phyloP scores from a whole-genome alignment of 2,329 filamentous ascomycete species.

The Cercospora sesami region DNA sequence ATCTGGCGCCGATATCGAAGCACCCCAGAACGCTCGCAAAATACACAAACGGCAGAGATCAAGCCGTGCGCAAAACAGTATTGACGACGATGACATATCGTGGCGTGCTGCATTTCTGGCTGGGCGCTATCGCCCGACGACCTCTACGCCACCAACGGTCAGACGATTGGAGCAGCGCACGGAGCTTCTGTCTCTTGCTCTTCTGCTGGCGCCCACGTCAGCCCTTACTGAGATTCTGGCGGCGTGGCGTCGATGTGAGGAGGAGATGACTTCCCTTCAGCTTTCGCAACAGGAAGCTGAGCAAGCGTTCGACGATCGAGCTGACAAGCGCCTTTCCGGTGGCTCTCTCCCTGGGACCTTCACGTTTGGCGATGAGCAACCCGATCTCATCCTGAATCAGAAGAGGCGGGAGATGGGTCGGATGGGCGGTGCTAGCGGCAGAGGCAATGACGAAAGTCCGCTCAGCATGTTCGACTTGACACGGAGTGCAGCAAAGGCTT shows the following conservation, averaged over 20 bases:
- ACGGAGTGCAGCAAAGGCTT: slow-evolving; percentile 50
- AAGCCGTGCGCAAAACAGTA: slow-evolving; percentile 25
- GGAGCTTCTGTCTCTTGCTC: slow-evolving; percentile 73
- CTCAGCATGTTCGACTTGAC: slow-evolving; percentile 57
- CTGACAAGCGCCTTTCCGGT: slow-evolving; percentile 50
- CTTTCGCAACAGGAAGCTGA: slow-evolving; percentile 68
- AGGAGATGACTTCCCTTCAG: slow-evolving; percentile 68
- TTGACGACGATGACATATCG: slow-evolving; percentile 62
- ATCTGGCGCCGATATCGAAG: slow-evolving; percentile 33
- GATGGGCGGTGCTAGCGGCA: slow-evolving; percentile 23
- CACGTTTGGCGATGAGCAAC: slow-evolving; percentile 39
- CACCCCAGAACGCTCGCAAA: slow-evolving; percentile 12
- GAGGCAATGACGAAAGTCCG: slow-evolving; percentile 50
- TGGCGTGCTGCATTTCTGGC: slow-evolving; percentile 78
- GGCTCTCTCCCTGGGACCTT: slow-evolving; percentile 49
- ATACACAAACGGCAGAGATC: slow-evolving; percentile 17
- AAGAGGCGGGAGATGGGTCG: slow-evolving; percentile 44
- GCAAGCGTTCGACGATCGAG: slow-evolving; percentile 67
- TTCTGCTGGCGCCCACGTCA: slow-evolving; percentile 69
- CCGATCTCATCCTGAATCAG: slow-evolving; percentile 42
- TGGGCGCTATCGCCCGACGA: slow-evolving; percentile 64
- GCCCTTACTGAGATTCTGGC: slow-evolving; percentile 74
- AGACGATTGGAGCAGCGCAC: slow-evolving; percentile 77
- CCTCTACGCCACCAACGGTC: slow-evolving; percentile 56
- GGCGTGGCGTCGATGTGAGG: slow-evolving; percentile 74